Conservation (phyloP, 2,329 filamentous ascomycete genomes). For the Dothideomycetes sp. region DNA sequence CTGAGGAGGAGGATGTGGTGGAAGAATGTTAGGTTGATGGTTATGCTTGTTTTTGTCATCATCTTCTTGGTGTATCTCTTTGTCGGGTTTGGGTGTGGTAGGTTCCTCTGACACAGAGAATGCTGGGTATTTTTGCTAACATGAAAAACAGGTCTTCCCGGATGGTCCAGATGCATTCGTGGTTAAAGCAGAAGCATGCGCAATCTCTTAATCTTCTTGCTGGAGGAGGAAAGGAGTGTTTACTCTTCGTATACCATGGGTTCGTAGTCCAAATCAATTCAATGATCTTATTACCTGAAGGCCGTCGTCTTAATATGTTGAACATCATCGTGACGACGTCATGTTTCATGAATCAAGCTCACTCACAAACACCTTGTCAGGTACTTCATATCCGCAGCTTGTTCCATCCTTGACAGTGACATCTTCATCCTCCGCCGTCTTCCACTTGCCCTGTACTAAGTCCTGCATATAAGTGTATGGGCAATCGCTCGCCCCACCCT, state of each 20-base stretch:
- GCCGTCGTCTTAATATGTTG: no score
- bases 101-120: slow-evolving; percentile 20
- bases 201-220: no score
- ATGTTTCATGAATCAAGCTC: background rate
- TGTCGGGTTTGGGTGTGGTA: slow-evolving; percentile 61
- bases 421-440: slow-evolving; percentile 13
- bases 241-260: no score
- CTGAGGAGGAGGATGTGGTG: slow-evolving; percentile 96
- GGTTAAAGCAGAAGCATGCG: no score
- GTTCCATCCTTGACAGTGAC: slow-evolving; percentile 16
- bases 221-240: no score
- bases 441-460: slow-evolving; percentile 14
- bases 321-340: no score
- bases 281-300: no score
- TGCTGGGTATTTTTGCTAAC: background rate
- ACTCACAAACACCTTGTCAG: slow-evolving; percentile 3
- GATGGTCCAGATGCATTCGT: slow-evolving; percentile 26
- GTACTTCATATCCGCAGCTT: slow-evolving; percentile 13
- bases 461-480: slow-evolving; percentile 18
- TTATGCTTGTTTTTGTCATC: slow-evolving; percentile 59
- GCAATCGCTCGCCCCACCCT: slow-evolving; percentile 14
- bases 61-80: slow-evolving; percentile 62
- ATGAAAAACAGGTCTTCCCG: slow-evolving; percentile 13
- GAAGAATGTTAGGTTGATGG: slow-evolving; percentile 98
- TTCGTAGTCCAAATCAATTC: no score